These are phyloP conservation scores for Leccinum subgranulosum DNA, from an alignment of 768 basidiomycete species.

Conservation along the genomic window DNA sequence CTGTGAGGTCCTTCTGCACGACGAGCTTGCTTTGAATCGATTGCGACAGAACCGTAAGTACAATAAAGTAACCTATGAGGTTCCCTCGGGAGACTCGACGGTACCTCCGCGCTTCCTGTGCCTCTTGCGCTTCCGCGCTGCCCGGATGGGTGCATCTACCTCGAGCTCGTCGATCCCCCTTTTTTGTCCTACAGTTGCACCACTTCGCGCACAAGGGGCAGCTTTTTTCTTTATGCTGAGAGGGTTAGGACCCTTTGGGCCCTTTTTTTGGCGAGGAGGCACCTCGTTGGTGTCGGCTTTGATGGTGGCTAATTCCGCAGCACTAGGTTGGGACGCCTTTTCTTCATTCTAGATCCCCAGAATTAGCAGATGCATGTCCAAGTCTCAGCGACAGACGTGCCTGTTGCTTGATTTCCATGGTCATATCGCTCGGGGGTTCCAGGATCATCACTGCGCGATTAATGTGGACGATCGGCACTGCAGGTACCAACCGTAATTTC, in stretches of 20 bases:
- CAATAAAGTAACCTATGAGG: background rate
- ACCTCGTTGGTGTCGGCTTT: constrained; percentile 30
- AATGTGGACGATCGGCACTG: constrained; percentile 86
- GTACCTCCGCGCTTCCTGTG: constrained; percentile 10
- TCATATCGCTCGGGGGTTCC: constrained; percentile 83
- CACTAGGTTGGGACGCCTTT: constrained; percentile 49
- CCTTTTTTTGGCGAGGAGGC: constrained; percentile 57
- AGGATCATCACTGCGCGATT: constrained; percentile 92
- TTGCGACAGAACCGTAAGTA: background rate
- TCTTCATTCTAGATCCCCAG: constrained; percentile 55
- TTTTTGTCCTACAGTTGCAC: constrained; percentile 12
- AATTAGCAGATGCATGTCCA: background rate
- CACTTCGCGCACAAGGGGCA: constrained; percentile 5
- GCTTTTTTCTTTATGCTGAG: constrained; percentile 90
- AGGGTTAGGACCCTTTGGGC: constrained; percentile 87
- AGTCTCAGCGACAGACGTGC: constrained; percentile 34
- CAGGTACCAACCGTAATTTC: constrained; percentile 71
- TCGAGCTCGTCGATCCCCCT: constrained; percentile 9
- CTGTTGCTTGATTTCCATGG: constrained; percentile 61
- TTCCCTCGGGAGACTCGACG: background rate
- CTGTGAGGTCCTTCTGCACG: background rate
- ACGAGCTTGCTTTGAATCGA: background rate
- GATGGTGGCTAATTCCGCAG: constrained; percentile 46
- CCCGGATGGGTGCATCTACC: background rate
- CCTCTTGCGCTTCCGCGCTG: constrained; percentile 22